These are phyloP conservation scores for Aegilops speltoides DNA, from an alignment of 176 grass and related monocot genomes.

Conservation along the genomic window DNA sequence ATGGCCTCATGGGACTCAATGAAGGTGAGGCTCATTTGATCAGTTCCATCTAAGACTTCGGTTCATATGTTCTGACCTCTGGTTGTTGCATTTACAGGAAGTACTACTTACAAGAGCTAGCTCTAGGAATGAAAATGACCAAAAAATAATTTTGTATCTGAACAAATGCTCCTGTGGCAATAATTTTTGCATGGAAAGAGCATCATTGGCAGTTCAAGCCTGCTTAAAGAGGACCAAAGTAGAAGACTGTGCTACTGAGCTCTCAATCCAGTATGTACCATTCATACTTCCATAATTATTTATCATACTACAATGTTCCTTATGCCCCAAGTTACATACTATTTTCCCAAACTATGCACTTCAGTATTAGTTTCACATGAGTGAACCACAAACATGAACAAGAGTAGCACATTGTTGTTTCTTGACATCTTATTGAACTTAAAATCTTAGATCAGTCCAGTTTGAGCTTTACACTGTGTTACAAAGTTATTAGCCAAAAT, in stretches of 20 bases:
- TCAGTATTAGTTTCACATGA: neutral
- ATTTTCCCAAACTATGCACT: neutral
- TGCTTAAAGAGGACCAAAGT: slow-evolving; percentile 53
- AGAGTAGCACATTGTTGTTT: neutral
- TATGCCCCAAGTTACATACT: neutral
- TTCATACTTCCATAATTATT: neutral
- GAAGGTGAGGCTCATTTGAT: slow-evolving; percentile 45
- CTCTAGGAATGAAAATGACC: slow-evolving; percentile 31
- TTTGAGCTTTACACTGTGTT: neutral
- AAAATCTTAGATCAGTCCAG: neutral
- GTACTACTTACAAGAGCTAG: slow-evolving; percentile 46
- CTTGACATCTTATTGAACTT: neutral
- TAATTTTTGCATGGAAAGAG: slow-evolving; percentile 49
- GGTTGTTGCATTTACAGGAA: slow-evolving; percentile 43
- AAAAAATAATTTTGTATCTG: slow-evolving; percentile 48
- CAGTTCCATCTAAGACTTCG: neutral
- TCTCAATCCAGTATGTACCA: slow-evolving; percentile 46
- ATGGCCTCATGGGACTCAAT: slow-evolving; percentile 49
- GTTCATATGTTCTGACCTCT: slow-evolving; percentile 27
- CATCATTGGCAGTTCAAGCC: slow-evolving; percentile 35
- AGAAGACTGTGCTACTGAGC: slow-evolving; percentile 38
- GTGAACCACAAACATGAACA: neutral
- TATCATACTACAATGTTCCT: neutral
- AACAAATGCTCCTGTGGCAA: slow-evolving; percentile 36
- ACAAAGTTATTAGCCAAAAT: neutral